phyloP scores from a whole-genome alignment of 1,284 basidiomycete genomes.

The Pseudozyma hubeiensis region DNA sequence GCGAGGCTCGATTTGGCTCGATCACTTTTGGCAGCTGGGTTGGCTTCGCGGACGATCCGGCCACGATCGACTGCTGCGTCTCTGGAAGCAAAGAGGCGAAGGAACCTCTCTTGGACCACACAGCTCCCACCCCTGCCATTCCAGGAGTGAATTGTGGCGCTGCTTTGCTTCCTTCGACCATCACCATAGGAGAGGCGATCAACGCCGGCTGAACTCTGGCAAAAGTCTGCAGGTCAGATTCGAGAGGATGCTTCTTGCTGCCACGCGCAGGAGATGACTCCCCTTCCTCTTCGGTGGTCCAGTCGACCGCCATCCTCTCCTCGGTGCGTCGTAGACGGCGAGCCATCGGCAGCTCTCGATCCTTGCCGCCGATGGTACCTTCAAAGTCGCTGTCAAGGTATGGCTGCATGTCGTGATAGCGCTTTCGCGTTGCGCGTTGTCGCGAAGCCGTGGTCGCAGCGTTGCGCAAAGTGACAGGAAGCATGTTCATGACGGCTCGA shows the following conservation, averaged over 20 bases:
- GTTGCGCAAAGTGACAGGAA: constrained; percentile 38
- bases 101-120: constrained; percentile 26
- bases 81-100: constrained; percentile 9
- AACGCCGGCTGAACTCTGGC: constrained; percentile 13
- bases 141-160: constrained; percentile 36
- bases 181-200: constrained; percentile 11
- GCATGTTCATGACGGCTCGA: constrained; percentile 43
- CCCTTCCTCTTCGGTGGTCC: constrained; percentile 42
- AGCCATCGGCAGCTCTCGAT: constrained; percentile 56
- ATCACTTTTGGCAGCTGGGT: constrained; percentile 27
- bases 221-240: constrained; percentile 2
- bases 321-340: constrained; percentile 37
- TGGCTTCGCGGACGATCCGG: constrained; percentile 3
- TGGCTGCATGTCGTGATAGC: constrained; percentile 37
- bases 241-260: background rate
- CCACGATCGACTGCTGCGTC: background rate
- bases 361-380: constrained; percentile 56
- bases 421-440: constrained; percentile 27
- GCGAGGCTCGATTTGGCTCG: constrained; percentile 23
- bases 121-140: constrained; percentile 41
- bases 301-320: constrained; percentile 44
- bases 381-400: constrained; percentile 59
- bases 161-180: background rate
- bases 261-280: constrained; percentile 19
- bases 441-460: constrained; percentile 42